These are phyloP conservation scores for Cordyceps cateniannulata DNA, from an alignment of 2,329 filamentous ascomycete genomes.

Conservation along the genomic window DNA sequence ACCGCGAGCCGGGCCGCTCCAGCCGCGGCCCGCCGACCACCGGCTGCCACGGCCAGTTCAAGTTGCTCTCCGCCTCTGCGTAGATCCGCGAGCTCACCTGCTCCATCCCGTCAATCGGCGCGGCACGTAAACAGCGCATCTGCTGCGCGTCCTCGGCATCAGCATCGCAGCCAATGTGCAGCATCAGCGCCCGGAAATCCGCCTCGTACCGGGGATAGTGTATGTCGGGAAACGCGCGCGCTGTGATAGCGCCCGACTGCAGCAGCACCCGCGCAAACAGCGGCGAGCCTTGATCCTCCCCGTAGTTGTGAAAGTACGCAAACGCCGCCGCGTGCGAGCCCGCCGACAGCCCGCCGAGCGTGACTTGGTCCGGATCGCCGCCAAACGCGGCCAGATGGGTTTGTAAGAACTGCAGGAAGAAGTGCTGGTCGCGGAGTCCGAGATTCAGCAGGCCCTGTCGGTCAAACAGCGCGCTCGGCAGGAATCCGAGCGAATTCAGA, in stretches of 20 bases:
- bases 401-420: slow-evolving; percentile 47
- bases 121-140: slow-evolving; percentile 32
- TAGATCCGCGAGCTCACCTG: slow-evolving; percentile 33
- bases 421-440: slow-evolving; percentile 46
- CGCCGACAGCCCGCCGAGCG: slow-evolving; percentile 48
- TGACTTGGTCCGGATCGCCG: slow-evolving; percentile 44
- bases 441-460: slow-evolving; percentile 39
- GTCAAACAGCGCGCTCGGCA: slow-evolving; percentile 37
- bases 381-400: slow-evolving; percentile 46
- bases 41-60: slow-evolving; percentile 45
- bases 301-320: slow-evolving; percentile 33
- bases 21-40: slow-evolving; percentile 37
- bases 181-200: slow-evolving; percentile 26
- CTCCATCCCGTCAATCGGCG: slow-evolving; percentile 29
- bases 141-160: slow-evolving; percentile 24
- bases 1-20: slow-evolving; percentile 39
- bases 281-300: slow-evolving; percentile 22
- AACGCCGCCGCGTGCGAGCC: slow-evolving; percentile 36
- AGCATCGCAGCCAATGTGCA: slow-evolving; percentile 23
- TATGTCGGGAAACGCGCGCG: slow-evolving; percentile 29
- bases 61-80: slow-evolving; percentile 28
- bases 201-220: slow-evolving; percentile 26
- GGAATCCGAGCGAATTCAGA: slow-evolving; percentile 29
- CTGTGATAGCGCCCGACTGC: slow-evolving; percentile 32
- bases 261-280: slow-evolving; percentile 29